These are phyloP conservation scores for Coleophoma cylindrospora DNA, from an alignment of 2,329 filamentous ascomycete genomes.

Conservation along the genomic window DNA sequence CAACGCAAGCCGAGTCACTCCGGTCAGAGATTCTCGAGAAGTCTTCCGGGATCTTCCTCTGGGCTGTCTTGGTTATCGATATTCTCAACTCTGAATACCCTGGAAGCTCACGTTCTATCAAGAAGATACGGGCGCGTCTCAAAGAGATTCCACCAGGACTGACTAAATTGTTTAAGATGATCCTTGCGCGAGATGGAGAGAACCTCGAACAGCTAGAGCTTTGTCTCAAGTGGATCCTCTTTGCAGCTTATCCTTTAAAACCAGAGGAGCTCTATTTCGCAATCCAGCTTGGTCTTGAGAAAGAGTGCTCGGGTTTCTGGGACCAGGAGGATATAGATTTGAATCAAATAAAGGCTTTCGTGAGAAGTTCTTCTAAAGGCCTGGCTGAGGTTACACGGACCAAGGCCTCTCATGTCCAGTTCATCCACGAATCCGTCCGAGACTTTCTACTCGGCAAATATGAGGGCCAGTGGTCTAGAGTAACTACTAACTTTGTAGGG, in stretches of 20 bases:
- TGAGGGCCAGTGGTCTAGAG: conserved; percentile 4
- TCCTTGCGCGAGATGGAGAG: conserved; percentile 31
- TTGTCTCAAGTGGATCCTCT: conserved; percentile 50
- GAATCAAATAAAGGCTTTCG: conserved; percentile 27
- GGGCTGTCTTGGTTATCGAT: conserved; percentile 16
- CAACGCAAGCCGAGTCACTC: conserved; percentile 9
- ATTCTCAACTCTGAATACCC: conserved; percentile 38
- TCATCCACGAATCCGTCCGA: conserved; percentile 33
- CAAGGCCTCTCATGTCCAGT: conserved; percentile 30
- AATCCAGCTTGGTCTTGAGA: conserved; percentile 9
- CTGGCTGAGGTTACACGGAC: conserved; percentile 31
- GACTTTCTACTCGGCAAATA: conserved; percentile 35
- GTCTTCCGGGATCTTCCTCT: conserved; percentile 17
- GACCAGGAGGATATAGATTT: conserved; percentile 19
- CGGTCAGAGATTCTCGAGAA: conserved; percentile 15
- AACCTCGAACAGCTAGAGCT: conserved; percentile 36
- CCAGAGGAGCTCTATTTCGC: conserved; percentile 17
- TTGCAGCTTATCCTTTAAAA: conserved; percentile 26
- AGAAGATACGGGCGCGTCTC: conserved; percentile 40
- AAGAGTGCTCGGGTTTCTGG: conserved; percentile 10
- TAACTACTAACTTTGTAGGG: conserved; percentile 12
- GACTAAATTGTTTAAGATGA: conserved; percentile 1
- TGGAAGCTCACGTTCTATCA: conserved; percentile 13
- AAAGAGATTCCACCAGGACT: conserved; percentile 30
- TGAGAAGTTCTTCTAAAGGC: conserved; percentile 36